A percentile compares a stretch with the other conserved stretches of the same genome.
Evolutionary conservation across 202 grass and related monocot genomes (phyloP).

Genomic region (Zoysia matrella): DNA sequence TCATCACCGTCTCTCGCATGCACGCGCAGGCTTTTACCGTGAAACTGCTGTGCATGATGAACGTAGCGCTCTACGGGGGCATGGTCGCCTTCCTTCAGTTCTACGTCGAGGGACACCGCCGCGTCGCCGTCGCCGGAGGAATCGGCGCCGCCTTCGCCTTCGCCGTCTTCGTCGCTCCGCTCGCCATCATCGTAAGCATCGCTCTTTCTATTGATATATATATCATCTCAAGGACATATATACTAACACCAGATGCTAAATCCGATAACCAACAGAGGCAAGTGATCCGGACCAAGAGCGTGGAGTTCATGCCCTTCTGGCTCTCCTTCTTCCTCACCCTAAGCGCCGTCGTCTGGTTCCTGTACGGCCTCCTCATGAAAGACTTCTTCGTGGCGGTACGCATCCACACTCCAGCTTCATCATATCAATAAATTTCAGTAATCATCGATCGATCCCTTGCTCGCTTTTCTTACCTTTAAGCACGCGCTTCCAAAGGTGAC

Average conservation of each 20-base stretch:
- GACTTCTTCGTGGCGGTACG: conserved; percentile 75
- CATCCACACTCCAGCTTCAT: too few species aligned
- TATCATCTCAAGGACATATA: too few species aligned
- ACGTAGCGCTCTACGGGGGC: conserved; percentile 58
- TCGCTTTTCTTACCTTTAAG: conserved; percentile 4
- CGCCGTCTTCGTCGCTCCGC: conserved; percentile 77
- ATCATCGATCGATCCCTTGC: background rate
- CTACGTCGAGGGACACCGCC: conserved; percentile 41
- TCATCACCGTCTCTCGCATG: too few species aligned
- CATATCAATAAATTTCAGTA: background rate
- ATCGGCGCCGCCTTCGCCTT: conserved; percentile 67
- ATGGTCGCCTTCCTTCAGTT: conserved; percentile 54
- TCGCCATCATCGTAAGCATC: conserved; percentile 78
- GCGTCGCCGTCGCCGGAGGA: conserved; percentile 54
- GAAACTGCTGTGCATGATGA: conserved; percentile 57
- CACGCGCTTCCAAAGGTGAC: background rate
- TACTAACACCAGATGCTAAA: too few species aligned
- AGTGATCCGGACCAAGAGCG: conserved; percentile 87
- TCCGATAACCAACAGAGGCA: conserved; percentile 49
- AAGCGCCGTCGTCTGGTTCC: conserved; percentile 88
- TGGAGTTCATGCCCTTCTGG: conserved; percentile 86
- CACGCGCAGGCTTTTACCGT: conserved; percentile 49
- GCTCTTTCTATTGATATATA: too few species aligned
- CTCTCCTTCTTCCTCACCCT: conserved; percentile 87
- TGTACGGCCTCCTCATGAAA: conserved; percentile 69